A percentile compares a stretch with the other conserved stretches of the same genome.
These are phyloP conservation scores for Zelonia costaricensis DNA, from an alignment of 208 protist species.

Conservation along the genomic window DNA sequence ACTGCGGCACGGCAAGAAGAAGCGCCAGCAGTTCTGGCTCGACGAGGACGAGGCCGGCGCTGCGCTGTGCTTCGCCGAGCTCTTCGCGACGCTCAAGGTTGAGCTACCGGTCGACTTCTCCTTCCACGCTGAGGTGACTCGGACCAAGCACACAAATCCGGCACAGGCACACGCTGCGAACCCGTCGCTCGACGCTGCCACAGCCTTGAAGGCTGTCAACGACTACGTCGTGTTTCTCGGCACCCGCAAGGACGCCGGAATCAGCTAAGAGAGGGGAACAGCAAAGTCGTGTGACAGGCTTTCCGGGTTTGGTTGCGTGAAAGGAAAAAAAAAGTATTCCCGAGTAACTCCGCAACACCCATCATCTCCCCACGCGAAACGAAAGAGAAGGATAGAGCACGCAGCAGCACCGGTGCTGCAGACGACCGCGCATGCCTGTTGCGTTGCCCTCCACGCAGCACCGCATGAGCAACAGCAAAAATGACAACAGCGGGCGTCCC, in stretches of 20 bases:
- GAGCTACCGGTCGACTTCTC: slow-evolving; percentile 50
- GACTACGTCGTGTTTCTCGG: slow-evolving; percentile 68
- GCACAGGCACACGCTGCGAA: background rate
- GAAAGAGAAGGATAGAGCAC: no score
- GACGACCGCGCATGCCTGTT: no score
- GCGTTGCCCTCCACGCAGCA: no score
- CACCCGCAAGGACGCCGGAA: slow-evolving; percentile 59
- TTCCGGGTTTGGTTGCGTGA: no score
- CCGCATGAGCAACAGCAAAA: no score
- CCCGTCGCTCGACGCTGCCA: slow-evolving; percentile 43
- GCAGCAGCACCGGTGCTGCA: no score
- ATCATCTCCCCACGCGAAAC: no score
- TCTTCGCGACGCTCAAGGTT: slow-evolving; percentile 77
- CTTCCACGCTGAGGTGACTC: slow-evolving; percentile 46
- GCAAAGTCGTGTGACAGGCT: background rate
- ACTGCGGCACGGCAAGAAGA: slow-evolving; percentile 1
- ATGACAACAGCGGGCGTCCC: no score
- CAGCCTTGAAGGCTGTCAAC: slow-evolving; percentile 47
- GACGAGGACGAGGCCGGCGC: slow-evolving; percentile 60
- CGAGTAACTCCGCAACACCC: no score
- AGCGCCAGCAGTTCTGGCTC: slow-evolving; percentile 53
- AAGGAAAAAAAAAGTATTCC: no score
- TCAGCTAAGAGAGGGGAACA: slow-evolving; percentile 1
- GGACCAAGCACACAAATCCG: slow-evolving; percentile 13
- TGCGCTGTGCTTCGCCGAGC: slow-evolving; percentile 28